Conservation (phyloP, 805 yeast genomes). For the Brettanomyces bruxellensis region DNA sequence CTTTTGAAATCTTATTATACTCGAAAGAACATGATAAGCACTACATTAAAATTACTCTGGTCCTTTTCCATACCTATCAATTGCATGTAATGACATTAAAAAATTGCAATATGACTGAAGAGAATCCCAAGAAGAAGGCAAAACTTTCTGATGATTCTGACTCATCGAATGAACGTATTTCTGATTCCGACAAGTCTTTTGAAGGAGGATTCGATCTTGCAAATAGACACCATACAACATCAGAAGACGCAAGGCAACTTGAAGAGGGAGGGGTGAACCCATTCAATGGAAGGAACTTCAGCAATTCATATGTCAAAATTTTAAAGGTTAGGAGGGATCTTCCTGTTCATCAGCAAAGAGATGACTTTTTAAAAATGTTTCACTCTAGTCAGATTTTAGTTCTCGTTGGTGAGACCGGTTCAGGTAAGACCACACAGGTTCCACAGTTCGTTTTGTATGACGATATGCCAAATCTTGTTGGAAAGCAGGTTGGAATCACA, state of each 20-base stretch:
- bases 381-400: conserved; percentile 92
- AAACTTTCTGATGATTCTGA: conserved; percentile 15
- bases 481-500: conserved; percentile 89
- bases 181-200: conserved; percentile 51
- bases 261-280: conserved; percentile 62
- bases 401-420: conserved; percentile 98
- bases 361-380: conserved; percentile 75
- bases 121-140: conserved; percentile 38
- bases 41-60: no score
- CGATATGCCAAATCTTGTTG: conserved; percentile 81
- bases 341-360: conserved; percentile 92
- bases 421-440: conserved; percentile 97
- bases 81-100: no score
- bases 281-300: conserved; percentile 60
- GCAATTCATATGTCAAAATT: conserved; percentile 67
- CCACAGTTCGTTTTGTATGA: conserved; percentile 93
- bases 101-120: background rate
- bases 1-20: no score
- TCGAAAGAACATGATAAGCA: no score
- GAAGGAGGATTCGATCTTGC: conserved; percentile 44
- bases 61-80: no score
- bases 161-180: conserved; percentile 29
- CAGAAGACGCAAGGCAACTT: conserved; percentile 47
- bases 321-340: conserved; percentile 71
- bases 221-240: conserved; percentile 56